Conservation (phyloP, 306 rosid genomes). For the Luffa acutangula region DNA sequence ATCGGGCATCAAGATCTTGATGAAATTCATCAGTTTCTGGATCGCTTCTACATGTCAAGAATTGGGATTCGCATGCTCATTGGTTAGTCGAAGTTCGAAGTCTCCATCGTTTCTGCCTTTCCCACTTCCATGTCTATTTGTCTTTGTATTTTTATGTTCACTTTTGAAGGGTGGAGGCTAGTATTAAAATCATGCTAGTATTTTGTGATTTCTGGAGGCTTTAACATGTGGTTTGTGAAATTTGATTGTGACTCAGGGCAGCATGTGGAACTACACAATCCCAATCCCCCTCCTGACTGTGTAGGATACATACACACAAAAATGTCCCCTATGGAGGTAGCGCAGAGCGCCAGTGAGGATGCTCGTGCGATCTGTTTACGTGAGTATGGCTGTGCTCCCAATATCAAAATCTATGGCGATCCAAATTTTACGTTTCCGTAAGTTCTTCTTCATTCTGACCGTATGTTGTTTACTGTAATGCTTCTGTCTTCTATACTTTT, state of each 20-base stretch:
- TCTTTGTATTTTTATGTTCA: background rate
- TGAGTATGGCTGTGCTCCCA: slow-evolving; percentile 83
- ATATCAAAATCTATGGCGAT: slow-evolving; percentile 68
- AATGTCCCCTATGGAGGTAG: slow-evolving; percentile 83
- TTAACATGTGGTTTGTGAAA: background rate
- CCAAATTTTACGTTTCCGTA: slow-evolving; percentile 86
- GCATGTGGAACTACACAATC: slow-evolving; percentile 95
- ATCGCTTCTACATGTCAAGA: slow-evolving; percentile 95
- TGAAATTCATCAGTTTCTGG: slow-evolving; percentile 86
- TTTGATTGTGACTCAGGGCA: slow-evolving; percentile 54
- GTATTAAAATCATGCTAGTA: background rate
- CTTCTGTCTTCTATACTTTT: background rate
- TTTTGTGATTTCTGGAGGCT: slow-evolving; percentile 1
- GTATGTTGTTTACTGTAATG: background rate
- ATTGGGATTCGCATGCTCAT: slow-evolving; percentile 98
- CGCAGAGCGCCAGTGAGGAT: slow-evolving; percentile 65
- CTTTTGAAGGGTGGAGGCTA: background rate
- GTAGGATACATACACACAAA: slow-evolving; percentile 86
- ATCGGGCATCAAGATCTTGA: slow-evolving; percentile 42
- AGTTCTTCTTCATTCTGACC: slow-evolving; percentile 20
- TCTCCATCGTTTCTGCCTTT: background rate
- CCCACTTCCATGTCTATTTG: slow-evolving; percentile 4
- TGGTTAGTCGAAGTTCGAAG: slow-evolving; percentile 28
- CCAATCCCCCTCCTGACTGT: slow-evolving; percentile 65
- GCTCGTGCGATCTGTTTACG: slow-evolving; percentile 76